Evolutionary conservation across 1,284 basidiomycete genomes (phyloP), one percentile per base, ranked within the genome.

Genomic region (Papiliotrema laurentii): DNA sequence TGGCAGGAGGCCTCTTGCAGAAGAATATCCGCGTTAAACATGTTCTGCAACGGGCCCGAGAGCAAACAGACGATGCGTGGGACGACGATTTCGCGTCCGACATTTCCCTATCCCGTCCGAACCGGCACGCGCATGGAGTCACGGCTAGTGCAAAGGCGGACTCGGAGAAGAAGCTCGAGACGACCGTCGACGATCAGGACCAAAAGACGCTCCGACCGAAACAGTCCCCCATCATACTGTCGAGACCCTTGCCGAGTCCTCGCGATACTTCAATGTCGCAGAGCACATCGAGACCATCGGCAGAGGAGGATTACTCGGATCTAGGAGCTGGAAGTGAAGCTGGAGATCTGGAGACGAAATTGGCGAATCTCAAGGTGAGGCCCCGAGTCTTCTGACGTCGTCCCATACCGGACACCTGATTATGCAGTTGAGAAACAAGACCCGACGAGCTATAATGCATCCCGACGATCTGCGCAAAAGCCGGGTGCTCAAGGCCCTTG

Each of bases 1-100:
- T n/a, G n/a, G n/a, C n/a, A n/a, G n/a, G n/a, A n/a, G 66, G 67
- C 4, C 35, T 69, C 19, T 28, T 71, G 28, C 59, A 58, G 53
- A 75, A 67, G 60, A 74, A 61, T 38, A 69, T 87, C 69, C 87
- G 86, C 56, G 85, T 89, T 63, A 89, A 83, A 10, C 89, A 94
- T 39, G 68, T 63, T 13, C 52, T 71, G 22, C 60, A 45, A 19
- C 49, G 68, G 30, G 61, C 66, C 1, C 63, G 58, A 24, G 68
- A 71, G 47, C 55, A 53, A 30, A 51, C 46, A 11, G 66, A 54
- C n/a, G 63, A 63, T 42, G 62, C 57, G 38, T 97, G 94, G 92
- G 94, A 98, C 66, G 88, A 91, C 59, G 94, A 98, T 68, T 98
- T 97, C 64, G 91, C 92, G 63, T 89, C 89, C 54, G 91, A 86